Conservation (phyloP, 495 filamentous ascomycete species). For the Sporormia fimetaria region DNA sequence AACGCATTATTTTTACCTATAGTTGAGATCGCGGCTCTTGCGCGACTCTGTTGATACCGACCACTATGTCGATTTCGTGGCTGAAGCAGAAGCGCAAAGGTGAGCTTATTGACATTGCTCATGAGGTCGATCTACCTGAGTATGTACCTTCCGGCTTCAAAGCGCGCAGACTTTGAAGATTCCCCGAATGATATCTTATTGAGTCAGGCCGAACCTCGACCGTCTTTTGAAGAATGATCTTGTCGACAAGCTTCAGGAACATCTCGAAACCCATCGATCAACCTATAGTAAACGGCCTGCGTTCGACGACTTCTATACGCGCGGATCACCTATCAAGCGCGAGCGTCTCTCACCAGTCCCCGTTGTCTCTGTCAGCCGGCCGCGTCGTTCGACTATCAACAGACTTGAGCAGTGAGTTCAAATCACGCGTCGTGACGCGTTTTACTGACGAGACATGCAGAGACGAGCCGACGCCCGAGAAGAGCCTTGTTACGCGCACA, state of each 20-base stretch:
- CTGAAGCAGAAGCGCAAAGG: conserved; percentile 74
- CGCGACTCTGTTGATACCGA: conserved; percentile 32
- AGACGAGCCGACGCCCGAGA: conserved; percentile 17
- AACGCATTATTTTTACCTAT: conserved; percentile 5
- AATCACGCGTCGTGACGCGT: conserved; percentile 12
- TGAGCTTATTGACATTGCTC: conserved; percentile 65
- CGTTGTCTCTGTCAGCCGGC: conserved; percentile 33
- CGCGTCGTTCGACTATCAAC: conserved; percentile 18
- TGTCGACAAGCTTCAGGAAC: conserved; percentile 60
- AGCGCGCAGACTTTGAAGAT: conserved; percentile 16
- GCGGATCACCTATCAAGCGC: conserved; percentile 69
- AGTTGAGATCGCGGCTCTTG: conserved; percentile 36
- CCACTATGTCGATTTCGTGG: conserved; percentile 55
- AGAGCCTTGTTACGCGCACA: conserved; percentile 40
- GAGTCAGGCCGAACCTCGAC: conserved; percentile 46
- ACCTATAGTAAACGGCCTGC: conserved; percentile 49
- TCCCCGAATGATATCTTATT: not conserved
- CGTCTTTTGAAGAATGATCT: conserved; percentile 72
- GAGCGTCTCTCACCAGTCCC: conserved; percentile 37
- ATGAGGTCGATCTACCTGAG: conserved; percentile 61
- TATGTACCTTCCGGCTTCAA: conserved; percentile 33
- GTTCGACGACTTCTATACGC: conserved; percentile 67
- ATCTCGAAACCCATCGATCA: conserved; percentile 54
- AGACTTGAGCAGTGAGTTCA: conserved; percentile 27
- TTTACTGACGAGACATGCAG: conserved; percentile 10